Evolutionary conservation across 2,329 filamentous ascomycete species (phyloP), one percentile per base, ranked within the genome.

Genomic region (Neoascochyta sp.): DNA sequence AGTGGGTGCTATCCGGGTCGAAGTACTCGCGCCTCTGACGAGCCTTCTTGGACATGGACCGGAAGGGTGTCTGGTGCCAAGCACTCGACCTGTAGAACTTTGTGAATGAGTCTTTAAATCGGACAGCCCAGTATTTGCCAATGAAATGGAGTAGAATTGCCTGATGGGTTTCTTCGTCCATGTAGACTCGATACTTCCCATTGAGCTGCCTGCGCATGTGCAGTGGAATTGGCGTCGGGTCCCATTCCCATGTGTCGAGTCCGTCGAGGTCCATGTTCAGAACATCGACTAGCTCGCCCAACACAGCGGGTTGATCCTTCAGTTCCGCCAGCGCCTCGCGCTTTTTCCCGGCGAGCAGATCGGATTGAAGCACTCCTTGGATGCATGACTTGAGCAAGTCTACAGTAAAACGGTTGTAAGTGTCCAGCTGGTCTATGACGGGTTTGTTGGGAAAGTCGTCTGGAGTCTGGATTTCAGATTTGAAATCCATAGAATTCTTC

Each of bases 131-230:
- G 27, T 65, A 66, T 4, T 71, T 54, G 5, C 74, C 75, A 19
- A 78, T 63, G 38, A 69, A 75, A 24, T 78, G 71, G 3, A 77
- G 52, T 14, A 78, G 63, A 6, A 78, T 65, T 2, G 71, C 69
- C 42, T 77, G 71, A 6, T 77, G 65, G 12, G 76, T 60, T 38
- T 80, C 76, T 42, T 75, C 73, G 27, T 78, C 73, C 64, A 76
- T 75, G 46, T 69, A 77, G 15, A 78, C 70, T 2, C 75, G 65
- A 47, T 80, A 80, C 36, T 74, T 73, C 3, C 73, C 73, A 41
- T 75, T 77, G 19, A 78, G 48, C 29, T 75, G 70, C 6, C 71
- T 67, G 19, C 73, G 66, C 63, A 71, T 69, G 24, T 73, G 63
- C 2, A 77, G 46, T 1, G 65, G 58, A 6, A 75, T 62, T 4